Conservation (phyloP, 257 asterid genomes). For the Asclepias syriaca region DNA sequence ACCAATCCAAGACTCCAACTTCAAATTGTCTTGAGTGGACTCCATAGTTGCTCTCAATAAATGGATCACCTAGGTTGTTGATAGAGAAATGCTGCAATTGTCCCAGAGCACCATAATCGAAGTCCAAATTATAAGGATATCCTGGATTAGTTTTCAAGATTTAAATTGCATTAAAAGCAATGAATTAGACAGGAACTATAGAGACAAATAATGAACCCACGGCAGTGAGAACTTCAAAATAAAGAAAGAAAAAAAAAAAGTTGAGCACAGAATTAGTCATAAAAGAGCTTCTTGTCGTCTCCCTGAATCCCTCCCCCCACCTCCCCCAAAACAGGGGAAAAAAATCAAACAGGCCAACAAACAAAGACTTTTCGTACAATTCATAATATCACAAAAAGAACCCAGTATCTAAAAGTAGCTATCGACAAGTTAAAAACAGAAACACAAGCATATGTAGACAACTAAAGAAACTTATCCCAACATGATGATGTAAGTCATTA, state of each 20-base stretch:
- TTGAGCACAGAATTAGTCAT: not conserved
- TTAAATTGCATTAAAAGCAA: conserved; percentile 6
- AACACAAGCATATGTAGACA: not conserved
- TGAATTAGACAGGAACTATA: not conserved
- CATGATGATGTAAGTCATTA: not conserved
- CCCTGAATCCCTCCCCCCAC: not conserved
- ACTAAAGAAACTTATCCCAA: not conserved
- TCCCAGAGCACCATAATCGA: conserved; percentile 83
- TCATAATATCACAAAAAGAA: conserved; percentile 3
- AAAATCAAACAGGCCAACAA: too few species aligned
- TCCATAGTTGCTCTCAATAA: conserved; percentile 93
- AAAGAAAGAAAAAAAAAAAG: not conserved
- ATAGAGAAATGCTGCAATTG: conserved; percentile 94
- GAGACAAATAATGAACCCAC: not conserved
- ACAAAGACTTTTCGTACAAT: not conserved
- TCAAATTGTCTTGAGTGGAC: conserved; percentile 97
- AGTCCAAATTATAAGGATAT: conserved; percentile 91
- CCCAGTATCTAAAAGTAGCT: not conserved
- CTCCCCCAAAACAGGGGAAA: not conserved
- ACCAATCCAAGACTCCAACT: conserved; percentile 96
- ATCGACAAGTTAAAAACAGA: conserved; percentile 4
- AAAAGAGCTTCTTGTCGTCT: not conserved
- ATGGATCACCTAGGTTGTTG: conserved; percentile 92
- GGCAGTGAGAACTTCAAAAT: not conserved
- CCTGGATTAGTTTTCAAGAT: conserved; percentile 41